These are phyloP conservation scores for Berkeleyomyces basicola DNA, from an alignment of 2,329 filamentous ascomycete genomes.

Conservation along the genomic window DNA sequence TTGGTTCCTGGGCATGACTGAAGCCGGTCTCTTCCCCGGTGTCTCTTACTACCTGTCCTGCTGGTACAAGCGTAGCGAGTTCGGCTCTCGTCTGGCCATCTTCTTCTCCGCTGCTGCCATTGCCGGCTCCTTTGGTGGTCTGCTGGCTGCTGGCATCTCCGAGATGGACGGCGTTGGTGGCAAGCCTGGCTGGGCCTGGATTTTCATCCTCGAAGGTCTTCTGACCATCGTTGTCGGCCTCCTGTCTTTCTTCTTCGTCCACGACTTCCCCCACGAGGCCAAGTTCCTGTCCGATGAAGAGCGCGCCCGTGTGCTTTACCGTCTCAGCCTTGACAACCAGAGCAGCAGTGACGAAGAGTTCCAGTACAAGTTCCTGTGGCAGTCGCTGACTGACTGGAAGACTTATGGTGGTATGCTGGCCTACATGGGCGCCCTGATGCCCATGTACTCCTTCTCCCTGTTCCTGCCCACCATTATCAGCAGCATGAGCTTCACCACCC, in stretches of 20 bases:
- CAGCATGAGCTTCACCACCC: constrained; percentile 26
- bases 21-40: constrained; percentile 61
- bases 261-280: constrained; percentile 67
- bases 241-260: constrained; percentile 58
- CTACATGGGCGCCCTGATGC: constrained; percentile 60
- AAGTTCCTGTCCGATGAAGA: constrained; percentile 55
- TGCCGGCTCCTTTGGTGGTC: constrained; percentile 60
- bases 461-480: constrained; percentile 69
- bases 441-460: constrained; percentile 58
- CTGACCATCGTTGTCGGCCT: constrained; percentile 53
- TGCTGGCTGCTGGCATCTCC: constrained; percentile 55
- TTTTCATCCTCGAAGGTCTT: constrained; percentile 54
- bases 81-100: constrained; percentile 62
- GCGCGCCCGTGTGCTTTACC: constrained; percentile 52
- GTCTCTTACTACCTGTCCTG: constrained; percentile 69
- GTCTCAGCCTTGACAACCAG: constrained; percentile 56
- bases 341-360: constrained; percentile 63
- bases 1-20: constrained; percentile 56
- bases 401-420: constrained; percentile 59
- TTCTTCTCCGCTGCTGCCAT: constrained; percentile 75
- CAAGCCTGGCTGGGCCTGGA: constrained; percentile 44
- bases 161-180: constrained; percentile 49
- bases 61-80: constrained; percentile 68
- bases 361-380: constrained; percentile 54
- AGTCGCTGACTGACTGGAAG: constrained; percentile 66